Percentiles rank a stretch among this genome's conserved stretches.
phyloP scores from a whole-genome alignment of 139 green algal species.

The Chlorella vulgaris region DNA sequence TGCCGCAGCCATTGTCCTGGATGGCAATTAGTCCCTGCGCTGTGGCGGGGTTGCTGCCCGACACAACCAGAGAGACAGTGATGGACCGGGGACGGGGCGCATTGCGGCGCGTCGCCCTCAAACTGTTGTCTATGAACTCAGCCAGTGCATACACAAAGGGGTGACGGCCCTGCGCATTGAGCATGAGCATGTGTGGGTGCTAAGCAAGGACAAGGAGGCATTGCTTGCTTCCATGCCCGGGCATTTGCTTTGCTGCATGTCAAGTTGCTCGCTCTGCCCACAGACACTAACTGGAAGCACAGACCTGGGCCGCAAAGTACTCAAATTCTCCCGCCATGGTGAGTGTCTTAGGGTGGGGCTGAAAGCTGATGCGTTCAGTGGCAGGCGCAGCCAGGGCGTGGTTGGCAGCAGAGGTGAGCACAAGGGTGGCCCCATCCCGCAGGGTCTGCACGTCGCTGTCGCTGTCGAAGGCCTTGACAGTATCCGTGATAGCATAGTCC shows the following conservation, averaged over 20 bases:
- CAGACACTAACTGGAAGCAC: too few relatives aligned
- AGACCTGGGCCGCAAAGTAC: slow-evolving; percentile 77
- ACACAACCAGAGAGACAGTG: slow-evolving; percentile 56
- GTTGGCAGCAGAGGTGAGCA: slow-evolving; percentile 18
- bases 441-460: slow-evolving; percentile 24
- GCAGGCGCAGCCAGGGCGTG: slow-evolving; percentile 18
- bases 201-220: too few relatives aligned
- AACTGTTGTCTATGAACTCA: slow-evolving; percentile 84
- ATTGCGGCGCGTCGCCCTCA: slow-evolving; percentile 61
- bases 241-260: too few relatives aligned
- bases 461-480: slow-evolving; percentile 1
- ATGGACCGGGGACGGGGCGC: slow-evolving; percentile 46
- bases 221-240: too few relatives aligned
- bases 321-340: slow-evolving; percentile 86
- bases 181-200: too few relatives aligned
- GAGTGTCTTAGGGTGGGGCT: slow-evolving; percentile 83
- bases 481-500: slow-evolving; percentile 33
- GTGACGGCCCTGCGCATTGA: slow-evolving; percentile 52
- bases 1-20: slow-evolving; percentile 78
- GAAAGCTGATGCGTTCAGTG: slow-evolving; percentile 73
- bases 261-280: too few relatives aligned
- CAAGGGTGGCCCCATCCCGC: slow-evolving; percentile 24
- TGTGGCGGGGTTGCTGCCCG: slow-evolving; percentile 32
- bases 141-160: slow-evolving; percentile 82
- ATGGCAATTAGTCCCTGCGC: slow-evolving; percentile 61